A percentile compares a stretch with the other conserved stretches of the same genome.
Evolutionary conservation across 2,329 filamentous ascomycete genomes (phyloP).

Genomic region (Penicillium sp.): DNA sequence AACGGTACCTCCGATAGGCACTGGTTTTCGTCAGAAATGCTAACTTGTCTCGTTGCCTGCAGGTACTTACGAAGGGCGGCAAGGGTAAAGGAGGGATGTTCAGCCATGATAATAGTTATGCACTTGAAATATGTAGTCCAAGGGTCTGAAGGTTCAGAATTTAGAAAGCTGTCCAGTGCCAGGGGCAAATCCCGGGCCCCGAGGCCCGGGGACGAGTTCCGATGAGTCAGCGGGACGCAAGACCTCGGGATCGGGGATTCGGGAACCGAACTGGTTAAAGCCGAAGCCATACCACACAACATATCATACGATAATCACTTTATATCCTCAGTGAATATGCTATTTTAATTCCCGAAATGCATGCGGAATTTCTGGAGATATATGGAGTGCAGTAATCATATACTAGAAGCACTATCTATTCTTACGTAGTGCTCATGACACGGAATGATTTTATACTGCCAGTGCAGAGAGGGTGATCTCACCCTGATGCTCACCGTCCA

Average conservation of each 20-base stretch:
- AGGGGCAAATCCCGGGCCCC: not conserved
- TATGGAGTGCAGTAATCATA: not conserved
- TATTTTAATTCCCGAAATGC: too few relatives aligned
- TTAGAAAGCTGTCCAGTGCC: not conserved
- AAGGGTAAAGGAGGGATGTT: slow-evolving; percentile 9
- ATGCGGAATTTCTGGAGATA: too few relatives aligned
- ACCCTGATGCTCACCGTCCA: too few relatives aligned
- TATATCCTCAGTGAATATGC: too few relatives aligned
- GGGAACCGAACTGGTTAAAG: not conserved
- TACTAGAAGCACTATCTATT: not conserved
- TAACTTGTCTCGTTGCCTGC: not conserved
- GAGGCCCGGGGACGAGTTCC: not conserved
- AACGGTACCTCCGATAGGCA: slow-evolving; percentile 17
- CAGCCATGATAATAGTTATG: not conserved
- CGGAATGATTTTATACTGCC: not conserved
- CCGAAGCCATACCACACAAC: not conserved
- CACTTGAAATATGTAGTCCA: not conserved
- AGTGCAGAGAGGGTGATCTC: too few relatives aligned
- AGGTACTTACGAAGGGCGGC: slow-evolving; percentile 1
- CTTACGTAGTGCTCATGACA: not conserved
- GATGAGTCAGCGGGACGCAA: not conserved
- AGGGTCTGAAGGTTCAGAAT: not conserved
- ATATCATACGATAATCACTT: not conserved
- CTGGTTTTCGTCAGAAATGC: not conserved
- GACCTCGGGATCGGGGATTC: not conserved